Conservation (phyloP, 805 yeast genomes). For the Teunomyces pallodes region DNA sequence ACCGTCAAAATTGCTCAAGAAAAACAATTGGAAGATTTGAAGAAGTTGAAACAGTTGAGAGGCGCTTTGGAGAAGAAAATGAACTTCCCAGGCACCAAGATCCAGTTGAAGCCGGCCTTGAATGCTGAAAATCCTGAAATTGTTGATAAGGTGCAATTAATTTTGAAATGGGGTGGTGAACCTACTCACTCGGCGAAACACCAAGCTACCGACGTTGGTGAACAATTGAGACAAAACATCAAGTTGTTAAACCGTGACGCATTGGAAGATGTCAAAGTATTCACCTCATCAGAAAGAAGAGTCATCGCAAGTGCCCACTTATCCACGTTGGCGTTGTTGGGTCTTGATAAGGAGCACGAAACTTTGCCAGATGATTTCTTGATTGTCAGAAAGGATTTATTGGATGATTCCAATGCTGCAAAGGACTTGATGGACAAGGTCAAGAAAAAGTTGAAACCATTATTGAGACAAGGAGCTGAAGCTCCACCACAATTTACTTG, state of each 20-base stretch:
- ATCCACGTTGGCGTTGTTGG: slow-evolving; percentile 75
- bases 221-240: slow-evolving; percentile 89
- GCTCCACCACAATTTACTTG: slow-evolving; percentile 98
- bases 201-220: slow-evolving; percentile 94
- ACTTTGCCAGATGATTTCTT: slow-evolving; percentile 71
- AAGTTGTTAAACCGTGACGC: slow-evolving; percentile 82
- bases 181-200: slow-evolving; percentile 96
- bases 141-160: slow-evolving; percentile 93
- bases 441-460: slow-evolving; percentile 91
- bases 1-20: slow-evolving; percentile 81
- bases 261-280: slow-evolving; percentile 79
- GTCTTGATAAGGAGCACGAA: slow-evolving; percentile 51
- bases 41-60: slow-evolving; percentile 71
- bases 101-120: slow-evolving; percentile 88
- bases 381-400: slow-evolving; percentile 79
- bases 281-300: slow-evolving; percentile 90
- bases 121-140: slow-evolving; percentile 55
- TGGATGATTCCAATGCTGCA: slow-evolving; percentile 98
- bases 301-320: slow-evolving; percentile 90
- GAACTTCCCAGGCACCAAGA: slow-evolving; percentile 91
- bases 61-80: slow-evolving; percentile 86
- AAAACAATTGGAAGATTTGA: slow-evolving; percentile 74
- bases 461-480: slow-evolving; percentile 90
- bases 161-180: slow-evolving; percentile 99
- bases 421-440: slow-evolving; percentile 97